Percentiles rank a stretch among this genome's conserved stretches.
Evolutionary conservation across 2,329 filamentous ascomycete genomes (phyloP).

Genomic region (Metarhizium sp.): DNA sequence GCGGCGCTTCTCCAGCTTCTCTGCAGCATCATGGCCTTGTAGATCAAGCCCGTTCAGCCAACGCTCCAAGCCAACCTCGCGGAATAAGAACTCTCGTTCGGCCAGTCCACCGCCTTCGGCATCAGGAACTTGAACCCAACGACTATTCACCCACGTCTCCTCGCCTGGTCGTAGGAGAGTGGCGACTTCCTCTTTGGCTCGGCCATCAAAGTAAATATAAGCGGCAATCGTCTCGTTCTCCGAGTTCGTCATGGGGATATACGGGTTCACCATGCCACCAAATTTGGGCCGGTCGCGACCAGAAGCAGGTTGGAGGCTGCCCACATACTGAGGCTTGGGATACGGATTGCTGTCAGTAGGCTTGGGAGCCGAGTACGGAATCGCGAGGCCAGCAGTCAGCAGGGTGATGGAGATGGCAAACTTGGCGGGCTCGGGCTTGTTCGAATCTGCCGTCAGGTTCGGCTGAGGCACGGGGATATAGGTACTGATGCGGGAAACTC

Average conservation of each 20-base stretch:
- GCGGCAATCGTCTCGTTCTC: conserved; percentile 96
- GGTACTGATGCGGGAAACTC: conserved; percentile 84
- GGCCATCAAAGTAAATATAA: conserved; percentile 97
- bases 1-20: conserved; percentile 80
- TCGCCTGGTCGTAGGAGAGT: conserved; percentile 86
- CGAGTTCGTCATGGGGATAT: conserved; percentile 84
- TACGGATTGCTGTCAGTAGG: conserved; percentile 65
- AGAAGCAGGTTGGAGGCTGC: conserved; percentile 50
- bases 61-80: conserved; percentile 88
- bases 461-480: conserved; percentile 95
- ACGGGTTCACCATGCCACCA: conserved; percentile 61
- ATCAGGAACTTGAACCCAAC: conserved; percentile 92
- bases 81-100: conserved; percentile 93
- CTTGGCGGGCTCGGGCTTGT: conserved; percentile 83
- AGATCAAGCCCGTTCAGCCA: conserved; percentile 96
- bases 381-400: conserved; percentile 75
- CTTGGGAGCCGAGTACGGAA: conserved; percentile 89
- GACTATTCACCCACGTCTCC: conserved; percentile 97
- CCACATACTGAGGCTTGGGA: conserved; percentile 75
- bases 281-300: conserved; percentile 36
- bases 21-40: conserved; percentile 84
- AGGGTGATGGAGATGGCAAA: conserved; percentile 98
- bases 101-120: conserved; percentile 88
- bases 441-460: conserved; percentile 51
- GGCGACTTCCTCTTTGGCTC: conserved; percentile 92